These are phyloP conservation scores for Puya raimondii DNA, from an alignment of 176 grass and related monocot species.

Conservation along the genomic window DNA sequence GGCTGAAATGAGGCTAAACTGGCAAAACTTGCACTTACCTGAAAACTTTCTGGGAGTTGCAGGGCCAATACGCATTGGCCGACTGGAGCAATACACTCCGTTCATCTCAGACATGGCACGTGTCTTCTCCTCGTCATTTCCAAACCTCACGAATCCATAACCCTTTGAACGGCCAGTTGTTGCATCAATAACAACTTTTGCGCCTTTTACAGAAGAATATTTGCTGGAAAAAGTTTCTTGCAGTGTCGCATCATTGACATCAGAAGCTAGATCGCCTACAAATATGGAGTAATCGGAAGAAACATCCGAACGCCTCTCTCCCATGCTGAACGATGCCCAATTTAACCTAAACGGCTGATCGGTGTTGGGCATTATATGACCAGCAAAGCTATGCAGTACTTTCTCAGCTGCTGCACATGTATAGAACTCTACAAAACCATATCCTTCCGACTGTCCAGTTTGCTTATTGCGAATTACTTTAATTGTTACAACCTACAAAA, in stretches of 20 bases:
- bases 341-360: conserved; percentile 95
- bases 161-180: conserved; percentile 94
- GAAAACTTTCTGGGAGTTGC: conserved; percentile 93
- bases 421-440: conserved; percentile 93
- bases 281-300: conserved; percentile 91
- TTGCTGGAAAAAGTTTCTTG: conserved; percentile 75
- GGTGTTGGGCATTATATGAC: conserved; percentile 95
- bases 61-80: conserved; percentile 89
- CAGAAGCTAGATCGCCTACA: conserved; percentile 94
- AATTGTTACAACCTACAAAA: conserved; percentile 31
- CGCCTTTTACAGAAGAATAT: conserved; percentile 92
- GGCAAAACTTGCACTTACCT: conserved; percentile 36
- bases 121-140: conserved; percentile 84
- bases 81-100: conserved; percentile 79
- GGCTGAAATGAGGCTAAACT: conserved; percentile 7
- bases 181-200: conserved; percentile 96
- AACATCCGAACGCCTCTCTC: conserved; percentile 66
- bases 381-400: conserved; percentile 63
- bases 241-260: conserved; percentile 71
- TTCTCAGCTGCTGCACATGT: conserved; percentile 76
- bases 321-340: conserved; percentile 98
- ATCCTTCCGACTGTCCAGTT: conserved; percentile 89
- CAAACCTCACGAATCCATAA: conserved; percentile 95
- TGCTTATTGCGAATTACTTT: conserved; percentile 94
- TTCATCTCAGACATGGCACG: conserved; percentile 93